Evolutionary conservation across 2,329 filamentous ascomycete species (phyloP).

Genomic region (Claviceps sp.): DNA sequence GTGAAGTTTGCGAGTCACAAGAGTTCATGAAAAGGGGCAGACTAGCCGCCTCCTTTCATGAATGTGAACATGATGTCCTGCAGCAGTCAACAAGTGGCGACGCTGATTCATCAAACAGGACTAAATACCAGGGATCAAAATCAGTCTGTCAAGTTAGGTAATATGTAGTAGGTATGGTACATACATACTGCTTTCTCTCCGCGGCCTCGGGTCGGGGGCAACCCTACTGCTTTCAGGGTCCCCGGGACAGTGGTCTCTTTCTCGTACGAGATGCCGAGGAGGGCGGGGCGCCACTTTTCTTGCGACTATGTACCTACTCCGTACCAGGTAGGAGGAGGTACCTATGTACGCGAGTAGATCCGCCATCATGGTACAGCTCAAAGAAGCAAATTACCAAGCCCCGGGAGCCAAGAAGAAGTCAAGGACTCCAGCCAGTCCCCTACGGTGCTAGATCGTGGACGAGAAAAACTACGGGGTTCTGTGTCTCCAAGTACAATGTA

Average conservation of each 20-base stretch:
- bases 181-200: background rate
- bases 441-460: background rate
- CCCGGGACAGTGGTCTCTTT: background rate
- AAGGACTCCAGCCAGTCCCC: background rate
- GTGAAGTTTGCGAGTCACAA: background rate
- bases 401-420: background rate
- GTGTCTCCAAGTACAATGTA: background rate
- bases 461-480: background rate
- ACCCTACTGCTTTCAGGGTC: background rate
- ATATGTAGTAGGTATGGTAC: too few relatives aligned
- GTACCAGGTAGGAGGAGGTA: too few relatives aligned
- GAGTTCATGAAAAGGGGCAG: background rate
- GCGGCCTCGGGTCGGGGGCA: background rate
- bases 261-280: background rate
- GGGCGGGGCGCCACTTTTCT: background rate
- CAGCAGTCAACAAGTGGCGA: background rate
- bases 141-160: too few relatives aligned
- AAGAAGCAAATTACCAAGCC: background rate
- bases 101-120: background rate
- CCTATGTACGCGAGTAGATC: background rate
- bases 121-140: background rate
- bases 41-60: background rate
- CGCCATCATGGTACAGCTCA: background rate
- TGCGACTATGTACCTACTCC: background rate
- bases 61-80: background rate